These are phyloP conservation scores for Hypoxylon cercidicola DNA, from an alignment of 495 filamentous ascomycete genomes.

Conservation along the genomic window DNA sequence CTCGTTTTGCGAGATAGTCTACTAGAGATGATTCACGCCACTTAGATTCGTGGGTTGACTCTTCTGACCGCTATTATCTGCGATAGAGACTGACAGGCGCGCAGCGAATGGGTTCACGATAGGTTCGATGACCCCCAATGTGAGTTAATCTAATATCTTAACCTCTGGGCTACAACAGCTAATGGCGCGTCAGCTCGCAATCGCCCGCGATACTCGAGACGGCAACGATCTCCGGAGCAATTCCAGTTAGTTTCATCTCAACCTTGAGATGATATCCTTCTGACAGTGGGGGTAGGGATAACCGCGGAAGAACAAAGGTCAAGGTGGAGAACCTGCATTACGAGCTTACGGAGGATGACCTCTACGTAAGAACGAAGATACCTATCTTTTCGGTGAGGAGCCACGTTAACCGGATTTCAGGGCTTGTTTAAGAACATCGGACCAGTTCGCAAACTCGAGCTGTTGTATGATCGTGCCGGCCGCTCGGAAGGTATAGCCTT, in stretches of 20 bases:
- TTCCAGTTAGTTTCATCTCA: slow-evolving; percentile 58
- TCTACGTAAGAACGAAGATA: slow-evolving; percentile 68
- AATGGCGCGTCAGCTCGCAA: slow-evolving; percentile 53
- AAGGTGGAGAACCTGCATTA: slow-evolving; percentile 94
- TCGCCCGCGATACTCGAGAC: slow-evolving; percentile 49
- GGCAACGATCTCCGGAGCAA: slow-evolving; percentile 60
- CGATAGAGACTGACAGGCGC: slow-evolving; percentile 11
- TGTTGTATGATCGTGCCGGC: slow-evolving; percentile 89
- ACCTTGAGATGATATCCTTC: slow-evolving; percentile 10
- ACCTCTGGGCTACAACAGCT: slow-evolving; percentile 38
- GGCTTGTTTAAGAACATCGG: slow-evolving; percentile 84
- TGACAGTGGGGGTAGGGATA: slow-evolving; percentile 49
- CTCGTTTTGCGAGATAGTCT: slow-evolving; percentile 64
- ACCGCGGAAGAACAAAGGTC: slow-evolving; percentile 70
- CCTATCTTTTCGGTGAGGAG: neutral
- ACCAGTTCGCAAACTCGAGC: slow-evolving; percentile 71
- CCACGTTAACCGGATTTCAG: slow-evolving; percentile 56
- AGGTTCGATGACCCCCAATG: slow-evolving; percentile 73
- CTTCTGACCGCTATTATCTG: slow-evolving; percentile 4
- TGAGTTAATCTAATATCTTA: slow-evolving; percentile 41
- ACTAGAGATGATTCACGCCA: slow-evolving; percentile 64
- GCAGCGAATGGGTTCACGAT: slow-evolving; percentile 91
- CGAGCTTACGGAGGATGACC: slow-evolving; percentile 86
- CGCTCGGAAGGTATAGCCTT: slow-evolving; percentile 88
- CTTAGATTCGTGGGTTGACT: slow-evolving; percentile 62